A percentile compares a stretch with the other conserved stretches of the same genome.
Conservation (phyloP, 257 asterid species). For the Petrea volubilis region DNA sequence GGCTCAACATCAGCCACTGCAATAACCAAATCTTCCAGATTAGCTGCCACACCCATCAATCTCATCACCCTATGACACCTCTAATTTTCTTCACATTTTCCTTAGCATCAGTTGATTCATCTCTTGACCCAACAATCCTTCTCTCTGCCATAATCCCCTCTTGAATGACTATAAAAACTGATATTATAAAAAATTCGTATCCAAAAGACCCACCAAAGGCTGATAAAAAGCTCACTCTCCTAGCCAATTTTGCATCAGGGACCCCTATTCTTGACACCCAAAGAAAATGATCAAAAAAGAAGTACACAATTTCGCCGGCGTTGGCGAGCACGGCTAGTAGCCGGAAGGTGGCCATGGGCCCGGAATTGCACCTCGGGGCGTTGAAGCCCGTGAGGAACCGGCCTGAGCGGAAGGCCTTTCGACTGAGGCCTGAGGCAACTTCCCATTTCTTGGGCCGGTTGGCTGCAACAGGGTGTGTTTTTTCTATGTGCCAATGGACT, state of each 20-base stretch:
- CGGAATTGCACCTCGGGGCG: slow-evolving; percentile 63
- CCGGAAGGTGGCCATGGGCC: slow-evolving; percentile 48
- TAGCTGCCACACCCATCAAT: slow-evolving; percentile 86
- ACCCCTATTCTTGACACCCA: slow-evolving; percentile 87
- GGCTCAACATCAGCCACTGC: slow-evolving; percentile 91
- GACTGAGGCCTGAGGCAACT: slow-evolving; percentile 84
- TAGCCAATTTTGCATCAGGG: slow-evolving; percentile 60
- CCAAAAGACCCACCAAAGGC: slow-evolving; percentile 94
- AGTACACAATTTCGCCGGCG: slow-evolving; percentile 92
- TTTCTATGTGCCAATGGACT: slow-evolving; percentile 65
- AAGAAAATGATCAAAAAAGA: slow-evolving; percentile 87
- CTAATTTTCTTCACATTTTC: slow-evolving; percentile 55
- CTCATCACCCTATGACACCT: slow-evolving; percentile 83
- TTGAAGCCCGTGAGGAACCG: slow-evolving; percentile 92
- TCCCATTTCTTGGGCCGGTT: slow-evolving; percentile 82
- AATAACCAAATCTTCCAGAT: slow-evolving; percentile 77
- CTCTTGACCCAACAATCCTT: slow-evolving; percentile 27
- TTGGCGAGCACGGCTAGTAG: slow-evolving; percentile 73
- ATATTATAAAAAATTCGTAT: slow-evolving; percentile 60
- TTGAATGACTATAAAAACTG: slow-evolving; percentile 57
- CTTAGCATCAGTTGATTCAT: slow-evolving; percentile 29
- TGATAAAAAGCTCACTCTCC: slow-evolving; percentile 75
- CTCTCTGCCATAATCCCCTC: slow-evolving; percentile 65
- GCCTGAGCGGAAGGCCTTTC: slow-evolving; percentile 87
- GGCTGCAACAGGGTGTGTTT: slow-evolving; percentile 54